phyloP scores from a whole-genome alignment of 495 filamentous ascomycete species.

The Neurospora sp. region DNA sequence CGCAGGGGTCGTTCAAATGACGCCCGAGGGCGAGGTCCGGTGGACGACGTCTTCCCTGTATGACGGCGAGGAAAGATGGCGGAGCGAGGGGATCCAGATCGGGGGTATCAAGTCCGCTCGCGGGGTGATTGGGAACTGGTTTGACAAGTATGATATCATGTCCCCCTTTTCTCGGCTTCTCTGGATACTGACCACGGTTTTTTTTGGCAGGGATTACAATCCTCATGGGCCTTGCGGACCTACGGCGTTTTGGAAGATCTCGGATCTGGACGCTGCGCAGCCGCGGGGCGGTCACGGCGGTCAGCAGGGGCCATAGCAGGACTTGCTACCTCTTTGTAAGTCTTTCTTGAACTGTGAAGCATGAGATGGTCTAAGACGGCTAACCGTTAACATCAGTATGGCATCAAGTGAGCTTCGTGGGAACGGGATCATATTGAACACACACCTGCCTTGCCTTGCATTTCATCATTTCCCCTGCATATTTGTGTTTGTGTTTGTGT shows the following conservation, averaged over 20 bases:
- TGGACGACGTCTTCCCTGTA: slow-evolving; percentile 58
- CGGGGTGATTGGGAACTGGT: slow-evolving; percentile 57
- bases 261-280: too few species aligned
- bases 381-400: neutral
- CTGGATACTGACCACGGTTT: neutral
- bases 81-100: slow-evolving; percentile 55
- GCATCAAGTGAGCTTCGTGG: neutral
- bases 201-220: slow-evolving; percentile 38
- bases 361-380: neutral
- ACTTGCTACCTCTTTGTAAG: slow-evolving; percentile 14
- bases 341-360: neutral
- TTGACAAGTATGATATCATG: slow-evolving; percentile 43
- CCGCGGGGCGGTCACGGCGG: too few species aligned
- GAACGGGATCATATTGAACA: neutral
- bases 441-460: neutral
- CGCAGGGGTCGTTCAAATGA: slow-evolving; percentile 44
- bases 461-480: neutral
- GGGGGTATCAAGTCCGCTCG: slow-evolving; percentile 47
- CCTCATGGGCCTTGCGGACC: slow-evolving; percentile 53
- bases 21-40: slow-evolving; percentile 52
- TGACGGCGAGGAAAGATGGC: slow-evolving; percentile 51
- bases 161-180: neutral
- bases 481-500: neutral
- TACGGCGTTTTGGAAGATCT: slow-evolving; percentile 59
- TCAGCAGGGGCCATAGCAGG: neutral